Base-by-base conservation (phyloP, 2,329 filamentous ascomycete species). In the Neospermospora avenae region DNA sequence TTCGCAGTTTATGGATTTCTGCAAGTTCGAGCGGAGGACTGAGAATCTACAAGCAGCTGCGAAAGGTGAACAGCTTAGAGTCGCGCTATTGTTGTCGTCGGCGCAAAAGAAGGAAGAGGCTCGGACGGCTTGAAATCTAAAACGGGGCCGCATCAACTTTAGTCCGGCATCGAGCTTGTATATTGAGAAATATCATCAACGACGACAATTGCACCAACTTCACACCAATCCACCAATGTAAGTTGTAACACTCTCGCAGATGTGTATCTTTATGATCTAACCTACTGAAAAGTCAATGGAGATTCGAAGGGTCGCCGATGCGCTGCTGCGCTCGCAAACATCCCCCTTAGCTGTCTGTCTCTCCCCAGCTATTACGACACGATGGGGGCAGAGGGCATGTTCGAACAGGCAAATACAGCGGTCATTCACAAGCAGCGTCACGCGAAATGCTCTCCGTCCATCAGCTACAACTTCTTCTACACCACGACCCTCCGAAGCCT, bases 251-350 rank as follows among this genome's bases (percentile, higher is more conserved):
- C 16, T 3, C 41, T 61, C 64, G 60, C 61, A 61, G 57, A 64
- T 18, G 18, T 34, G 14, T 10, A 57, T 39, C 14, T 37, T 20
- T 4, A 55, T 57, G 1, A 55, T 18, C 64, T 67, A 62, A 66
- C 18, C 2, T 25, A 42, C 25, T 18, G 28, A 31, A 46, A 67
- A 63, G 25, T 53, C 53, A 57, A 75, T 75, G 73, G 72, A 74
- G 62, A 52, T 74, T 60, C 68, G 72, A 71, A 66, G 68, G 59
- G 63, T 66, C 4, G 69, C 67, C 25, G 71, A 73, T 45, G 64
- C 63, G 14, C 49, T 74, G 11, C 63, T 74, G 59, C 70, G 69
- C 58, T 67, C 62, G 20, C 71, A 68, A 49, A 52, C 60, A 11
- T 69, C 67, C 20, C 66, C 67, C 35, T 31, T 73, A 34, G 55